Percentiles rank a stretch among this genome's conserved stretches.
Conservation (phyloP, 2,329 filamentous ascomycete species). For the Emmonsiellopsis sp. region DNA sequence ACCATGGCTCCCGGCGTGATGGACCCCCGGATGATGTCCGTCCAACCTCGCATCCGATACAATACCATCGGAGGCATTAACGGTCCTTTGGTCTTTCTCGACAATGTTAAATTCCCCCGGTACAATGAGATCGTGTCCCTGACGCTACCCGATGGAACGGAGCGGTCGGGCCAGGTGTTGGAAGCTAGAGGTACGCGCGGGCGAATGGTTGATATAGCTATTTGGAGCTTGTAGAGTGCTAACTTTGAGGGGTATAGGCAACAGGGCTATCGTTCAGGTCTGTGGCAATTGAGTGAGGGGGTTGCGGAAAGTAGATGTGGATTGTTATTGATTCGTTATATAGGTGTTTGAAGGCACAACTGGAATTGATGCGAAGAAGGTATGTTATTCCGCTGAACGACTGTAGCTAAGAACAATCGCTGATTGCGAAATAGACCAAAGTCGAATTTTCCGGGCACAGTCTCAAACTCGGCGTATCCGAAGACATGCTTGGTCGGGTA, state of each 20-base stretch:
- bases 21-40: conserved; percentile 40
- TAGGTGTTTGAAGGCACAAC: conserved; percentile 96
- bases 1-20: conserved; percentile 33
- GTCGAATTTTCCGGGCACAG: conserved; percentile 96
- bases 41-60: conserved; percentile 75
- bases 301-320: conserved; percentile 1
- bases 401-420: neutral
- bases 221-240: neutral
- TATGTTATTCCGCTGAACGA: conserved; percentile 28
- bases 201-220: neutral
- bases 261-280: conserved; percentile 92
- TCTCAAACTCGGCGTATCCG: conserved; percentile 96
- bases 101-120: conserved; percentile 96
- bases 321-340: conserved; percentile 29
- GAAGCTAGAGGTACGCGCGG: conserved; percentile 76
- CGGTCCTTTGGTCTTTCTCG: conserved; percentile 92
- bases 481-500: conserved; percentile 98
- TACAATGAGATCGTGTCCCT: conserved; percentile 98
- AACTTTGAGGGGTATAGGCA: conserved; percentile 49
- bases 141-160: conserved; percentile 89
- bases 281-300: conserved; percentile 8
- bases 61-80: conserved; percentile 98
- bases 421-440: conserved; percentile 57
- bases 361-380: conserved; percentile 98
- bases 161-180: conserved; percentile 88